phyloP scores from a whole-genome alignment of 768 basidiomycete genomes.

The Boletus reticuloceps region DNA sequence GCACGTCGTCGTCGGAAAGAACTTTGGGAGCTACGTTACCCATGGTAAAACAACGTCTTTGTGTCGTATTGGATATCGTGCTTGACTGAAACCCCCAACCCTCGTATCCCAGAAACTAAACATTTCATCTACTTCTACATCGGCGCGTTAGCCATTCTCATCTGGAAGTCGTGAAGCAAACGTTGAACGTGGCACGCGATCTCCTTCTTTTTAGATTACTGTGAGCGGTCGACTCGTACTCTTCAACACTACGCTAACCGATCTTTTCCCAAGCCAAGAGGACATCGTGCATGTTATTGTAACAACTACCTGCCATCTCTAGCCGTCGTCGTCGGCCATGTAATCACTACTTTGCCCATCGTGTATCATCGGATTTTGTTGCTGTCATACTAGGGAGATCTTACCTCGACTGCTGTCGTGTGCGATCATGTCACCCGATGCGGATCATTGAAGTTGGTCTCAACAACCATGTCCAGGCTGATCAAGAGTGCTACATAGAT shows the following conservation, averaged over 20 bases:
- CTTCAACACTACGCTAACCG: not conserved
- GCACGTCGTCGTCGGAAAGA: slow-evolving; percentile 99
- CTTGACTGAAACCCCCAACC: not conserved
- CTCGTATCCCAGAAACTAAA: slow-evolving; percentile 72
- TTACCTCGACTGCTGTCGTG: not conserved
- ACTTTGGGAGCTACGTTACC: slow-evolving; percentile 98
- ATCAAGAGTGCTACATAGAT: slow-evolving; percentile 6
- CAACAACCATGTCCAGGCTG: not conserved
- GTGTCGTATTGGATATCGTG: no score
- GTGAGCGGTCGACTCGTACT: slow-evolving; percentile 12
- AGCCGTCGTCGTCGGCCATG: slow-evolving; percentile 18
- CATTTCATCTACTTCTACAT: slow-evolving; percentile 99
- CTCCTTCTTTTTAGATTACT: slow-evolving; percentile 21
- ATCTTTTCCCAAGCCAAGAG: slow-evolving; percentile 4
- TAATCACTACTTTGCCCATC: slow-evolving; percentile 21
- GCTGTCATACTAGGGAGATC: slow-evolving; percentile 1
- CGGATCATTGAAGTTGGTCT: not conserved
- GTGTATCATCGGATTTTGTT: slow-evolving; percentile 17
- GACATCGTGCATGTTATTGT: slow-evolving; percentile 24
- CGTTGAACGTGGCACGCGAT: not conserved
- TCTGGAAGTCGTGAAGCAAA: slow-evolving; percentile 81
- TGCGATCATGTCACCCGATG: not conserved
- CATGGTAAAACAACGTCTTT: slow-evolving; percentile 63
- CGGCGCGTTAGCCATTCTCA: slow-evolving; percentile 86
- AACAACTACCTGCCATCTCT: slow-evolving; percentile 16